phyloP scores from a whole-genome alignment of 2,329 filamentous ascomycete species.

The Fusarium musae region DNA sequence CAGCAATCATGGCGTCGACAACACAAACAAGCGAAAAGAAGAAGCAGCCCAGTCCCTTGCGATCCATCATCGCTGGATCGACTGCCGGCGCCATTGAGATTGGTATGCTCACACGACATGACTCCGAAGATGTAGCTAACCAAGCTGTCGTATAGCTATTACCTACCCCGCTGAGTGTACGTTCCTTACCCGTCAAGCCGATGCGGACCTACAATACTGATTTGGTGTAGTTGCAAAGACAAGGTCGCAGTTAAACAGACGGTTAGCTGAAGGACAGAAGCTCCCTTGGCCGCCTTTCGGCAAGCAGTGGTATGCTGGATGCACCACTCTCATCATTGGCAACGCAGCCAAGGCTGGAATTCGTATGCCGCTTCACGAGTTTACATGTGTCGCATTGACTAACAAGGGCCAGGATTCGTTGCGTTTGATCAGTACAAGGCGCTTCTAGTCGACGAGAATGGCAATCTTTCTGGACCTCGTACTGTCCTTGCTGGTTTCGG shows the following conservation, averaged over 20 bases:
- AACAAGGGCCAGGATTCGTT: constrained; percentile 69
- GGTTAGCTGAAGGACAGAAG: constrained; percentile 83
- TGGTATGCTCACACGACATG: constrained; percentile 60
- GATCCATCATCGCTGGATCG: constrained; percentile 91
- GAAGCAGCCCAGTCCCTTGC: constrained; percentile 76
- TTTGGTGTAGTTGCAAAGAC: constrained; percentile 83
- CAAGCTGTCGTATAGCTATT: constrained; percentile 64
- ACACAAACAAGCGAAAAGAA: constrained; percentile 47
- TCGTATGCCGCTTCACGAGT: constrained; percentile 63
- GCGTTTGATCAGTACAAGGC: constrained; percentile 95
- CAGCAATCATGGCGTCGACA: constrained; percentile 44
- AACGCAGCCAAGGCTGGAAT: constrained; percentile 98
- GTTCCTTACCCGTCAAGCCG: constrained; percentile 39
- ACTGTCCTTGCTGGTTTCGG: constrained; percentile 95
- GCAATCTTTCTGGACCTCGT: constrained; percentile 87
- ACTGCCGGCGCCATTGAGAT: constrained; percentile 97
- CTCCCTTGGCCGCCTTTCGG: constrained; percentile 96
- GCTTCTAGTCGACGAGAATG: constrained; percentile 82
- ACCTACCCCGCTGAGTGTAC: constrained; percentile 94
- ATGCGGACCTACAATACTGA: constrained; percentile 7
- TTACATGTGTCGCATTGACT: background rate
- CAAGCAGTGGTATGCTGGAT: constrained; percentile 95
- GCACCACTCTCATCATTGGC: constrained; percentile 95
- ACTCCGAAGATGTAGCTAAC: constrained; percentile 17
- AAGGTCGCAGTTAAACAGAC: constrained; percentile 89